Evolutionary conservation across 441 rosid genomes (phyloP).

Genomic region (Populus hybrid): DNA sequence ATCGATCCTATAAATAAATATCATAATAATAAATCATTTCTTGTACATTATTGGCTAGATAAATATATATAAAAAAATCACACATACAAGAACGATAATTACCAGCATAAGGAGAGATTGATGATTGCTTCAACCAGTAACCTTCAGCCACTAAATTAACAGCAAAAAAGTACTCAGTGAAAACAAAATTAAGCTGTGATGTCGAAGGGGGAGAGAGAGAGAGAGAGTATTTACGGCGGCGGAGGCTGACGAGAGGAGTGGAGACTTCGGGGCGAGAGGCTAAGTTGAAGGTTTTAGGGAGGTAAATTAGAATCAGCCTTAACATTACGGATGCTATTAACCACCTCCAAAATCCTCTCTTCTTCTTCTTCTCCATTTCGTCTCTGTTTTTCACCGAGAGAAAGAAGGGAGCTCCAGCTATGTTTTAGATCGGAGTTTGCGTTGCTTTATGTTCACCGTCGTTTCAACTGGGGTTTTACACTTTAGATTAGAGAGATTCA

Average conservation of each 20-base stretch:
- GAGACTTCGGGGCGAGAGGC: slow-evolving; percentile 94
- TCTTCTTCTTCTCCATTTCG: slow-evolving; percentile 19
- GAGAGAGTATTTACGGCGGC: slow-evolving; percentile 63
- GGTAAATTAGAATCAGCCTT: slow-evolving; percentile 60
- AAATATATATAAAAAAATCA: not conserved
- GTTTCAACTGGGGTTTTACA: no score
- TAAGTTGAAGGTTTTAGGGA: slow-evolving; percentile 62
- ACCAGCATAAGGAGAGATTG: slow-evolving; percentile 54
- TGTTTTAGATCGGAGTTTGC: not conserved
- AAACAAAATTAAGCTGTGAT: not conserved
- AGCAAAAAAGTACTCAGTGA: no score
- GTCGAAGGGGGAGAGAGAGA: slow-evolving; percentile 6
- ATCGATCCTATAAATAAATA: slow-evolving; percentile 70
- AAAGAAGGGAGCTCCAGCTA: not conserved
- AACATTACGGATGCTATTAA: slow-evolving; percentile 40
- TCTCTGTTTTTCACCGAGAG: not conserved
- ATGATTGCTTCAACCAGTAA: slow-evolving; percentile 40
- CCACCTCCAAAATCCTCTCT: slow-evolving; percentile 59
- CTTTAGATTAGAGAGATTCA: no score
- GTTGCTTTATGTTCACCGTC: not conserved
- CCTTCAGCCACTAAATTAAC: slow-evolving; percentile 42
- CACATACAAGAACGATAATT: not conserved
- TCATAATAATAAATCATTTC: not conserved
- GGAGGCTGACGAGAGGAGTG: slow-evolving; percentile 94
- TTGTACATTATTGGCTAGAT: not conserved